phyloP scores from a whole-genome alignment of 108 stramenopile species.

The Parmales sp. region DNA sequence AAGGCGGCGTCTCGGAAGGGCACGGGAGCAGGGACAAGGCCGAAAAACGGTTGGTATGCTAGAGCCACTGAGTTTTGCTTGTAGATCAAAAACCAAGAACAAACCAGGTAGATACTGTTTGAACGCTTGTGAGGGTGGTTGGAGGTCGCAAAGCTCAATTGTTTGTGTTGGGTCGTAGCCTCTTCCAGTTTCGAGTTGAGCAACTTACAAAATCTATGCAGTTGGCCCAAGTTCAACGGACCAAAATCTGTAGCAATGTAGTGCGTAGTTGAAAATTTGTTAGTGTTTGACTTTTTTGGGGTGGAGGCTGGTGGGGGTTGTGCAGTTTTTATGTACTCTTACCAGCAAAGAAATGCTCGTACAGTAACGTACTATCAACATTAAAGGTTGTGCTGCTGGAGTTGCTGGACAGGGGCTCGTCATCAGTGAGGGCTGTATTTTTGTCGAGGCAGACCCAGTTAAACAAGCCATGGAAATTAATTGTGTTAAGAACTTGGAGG shows the following conservation, averaged over 20 bases:
- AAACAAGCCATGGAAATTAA: no score
- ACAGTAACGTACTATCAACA: not conserved
- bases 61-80: not conserved
- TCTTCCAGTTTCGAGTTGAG: not conserved
- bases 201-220: not conserved
- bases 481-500: no score
- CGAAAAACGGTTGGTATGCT: constrained; percentile 3
- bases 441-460: no score
- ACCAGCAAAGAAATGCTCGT: constrained; percentile 3
- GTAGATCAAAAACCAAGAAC: not conserved
- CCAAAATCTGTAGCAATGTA: not conserved
- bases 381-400: no score
- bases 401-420: no score
- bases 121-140: not conserved
- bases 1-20: constrained; percentile 3
- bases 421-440: no score
- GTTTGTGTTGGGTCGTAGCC: not conserved
- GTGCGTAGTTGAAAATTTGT: no score
- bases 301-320: no score
- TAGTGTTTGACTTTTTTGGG: no score
- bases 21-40: not conserved
- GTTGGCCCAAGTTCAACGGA: not conserved
- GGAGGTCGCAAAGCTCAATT: not conserved
- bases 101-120: not conserved
- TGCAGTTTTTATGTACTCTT: no score